phyloP scores from a whole-genome alignment of 2,329 filamentous ascomycete genomes.

The Emydomyces testavorans region DNA sequence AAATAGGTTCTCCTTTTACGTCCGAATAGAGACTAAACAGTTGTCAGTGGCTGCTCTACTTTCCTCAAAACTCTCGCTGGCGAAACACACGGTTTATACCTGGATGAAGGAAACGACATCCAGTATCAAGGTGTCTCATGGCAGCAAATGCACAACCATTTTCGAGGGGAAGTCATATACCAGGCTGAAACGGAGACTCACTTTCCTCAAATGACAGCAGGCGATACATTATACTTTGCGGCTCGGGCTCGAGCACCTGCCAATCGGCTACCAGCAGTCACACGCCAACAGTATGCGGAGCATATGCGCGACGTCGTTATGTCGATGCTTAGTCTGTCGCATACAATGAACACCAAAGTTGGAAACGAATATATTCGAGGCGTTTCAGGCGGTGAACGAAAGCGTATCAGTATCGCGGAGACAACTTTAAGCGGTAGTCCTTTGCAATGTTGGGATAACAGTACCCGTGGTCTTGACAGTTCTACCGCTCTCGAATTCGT shows the following conservation, averaged over 20 bases:
- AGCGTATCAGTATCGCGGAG: slow-evolving; percentile 71
- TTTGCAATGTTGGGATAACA: slow-evolving; percentile 66
- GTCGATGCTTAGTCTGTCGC: slow-evolving; percentile 38
- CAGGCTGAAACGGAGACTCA: slow-evolving; percentile 81
- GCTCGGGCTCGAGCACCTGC: slow-evolving; percentile 77
- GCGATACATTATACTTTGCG: slow-evolving; percentile 76
- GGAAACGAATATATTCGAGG: slow-evolving; percentile 72
- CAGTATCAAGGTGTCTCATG: slow-evolving; percentile 56
- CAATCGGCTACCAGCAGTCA: slow-evolving; percentile 50
- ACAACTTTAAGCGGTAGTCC: slow-evolving; percentile 66
- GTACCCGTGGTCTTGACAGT: slow-evolving; percentile 56
- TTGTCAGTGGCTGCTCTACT: slow-evolving; percentile 52
- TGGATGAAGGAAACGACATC: slow-evolving; percentile 59
- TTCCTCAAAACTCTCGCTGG: slow-evolving; percentile 75
- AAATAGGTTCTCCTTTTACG: too few species aligned
- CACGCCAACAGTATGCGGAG: slow-evolving; percentile 27
- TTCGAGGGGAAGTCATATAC: slow-evolving; percentile 74
- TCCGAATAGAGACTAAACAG: too few species aligned
- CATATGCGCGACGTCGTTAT: slow-evolving; percentile 38
- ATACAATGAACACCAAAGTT: slow-evolving; percentile 74
- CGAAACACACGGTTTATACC: slow-evolving; percentile 69
- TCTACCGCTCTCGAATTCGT: slow-evolving; percentile 56
- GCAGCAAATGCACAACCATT: slow-evolving; percentile 41
- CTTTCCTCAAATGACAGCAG: slow-evolving; percentile 72
- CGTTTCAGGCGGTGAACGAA: slow-evolving; percentile 66